Evolutionary conservation across 2,329 filamentous ascomycete species (phyloP), one percentile per base, ranked within the genome.

Genomic region (Plectosphaerella plurivora): DNA sequence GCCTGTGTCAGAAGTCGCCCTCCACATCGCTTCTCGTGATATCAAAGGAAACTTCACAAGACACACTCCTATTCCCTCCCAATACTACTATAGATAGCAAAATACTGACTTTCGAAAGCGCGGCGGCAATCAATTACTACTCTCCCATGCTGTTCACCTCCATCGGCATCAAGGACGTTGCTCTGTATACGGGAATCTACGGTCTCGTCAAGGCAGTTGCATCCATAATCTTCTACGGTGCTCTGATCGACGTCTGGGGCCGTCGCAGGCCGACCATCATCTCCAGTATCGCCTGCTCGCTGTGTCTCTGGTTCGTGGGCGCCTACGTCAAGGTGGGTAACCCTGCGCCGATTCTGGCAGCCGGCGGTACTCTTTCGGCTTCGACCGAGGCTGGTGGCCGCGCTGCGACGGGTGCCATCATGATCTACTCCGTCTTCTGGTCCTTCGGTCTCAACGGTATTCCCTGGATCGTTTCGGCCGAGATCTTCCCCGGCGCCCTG

Each of bases 331-430:
- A 77, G 62, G 73, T 75, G 45, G 74, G 73, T 2, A 73, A 79
- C 47, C 77, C 78, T 0, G 70, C 73, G 9, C 67, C 60, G 1
- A 71, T 73, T 20, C 76, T 78, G 41, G 66, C 63, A 1, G 67
- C 68, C 2, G 77, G 76, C 8, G 63, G 67, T 12, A 61, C 73
- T 2, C 65, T 70, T 6, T 73, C 74, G 1, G 62, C 70, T 7
- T 72, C 70, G 0, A 73, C 70, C 0, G 62, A 63, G 4, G 73
- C 72, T 4, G 77, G 76, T 52, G 79, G 78, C 0, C 73, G 76
- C 53, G 70, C 78, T 14, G 78, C 78, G 8, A 80, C 78, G 33
- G 77, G 77, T 3, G 77, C 76, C 60, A 74, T 82, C 22, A 81
- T 81, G 66, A 65, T 81, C 1, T 81, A 80, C 56, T 77, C 72